Percentiles rank a stretch among this genome's conserved stretches.
These are phyloP conservation scores for Neurospora sp. DNA, from an alignment of 495 filamentous ascomycete species.

Conservation along the genomic window DNA sequence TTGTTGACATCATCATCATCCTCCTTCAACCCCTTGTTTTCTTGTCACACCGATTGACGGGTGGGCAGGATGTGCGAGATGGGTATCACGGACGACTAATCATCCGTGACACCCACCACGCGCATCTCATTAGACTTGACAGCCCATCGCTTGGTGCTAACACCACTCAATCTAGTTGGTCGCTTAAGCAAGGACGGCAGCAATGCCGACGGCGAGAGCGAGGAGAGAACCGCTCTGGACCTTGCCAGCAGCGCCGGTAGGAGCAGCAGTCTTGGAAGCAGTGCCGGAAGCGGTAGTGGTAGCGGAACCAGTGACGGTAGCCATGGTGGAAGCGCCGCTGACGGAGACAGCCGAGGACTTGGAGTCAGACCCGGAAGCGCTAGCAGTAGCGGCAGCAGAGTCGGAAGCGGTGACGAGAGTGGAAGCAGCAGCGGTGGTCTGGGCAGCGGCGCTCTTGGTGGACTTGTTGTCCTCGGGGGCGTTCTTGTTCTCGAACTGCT, in stretches of 20 bases:
- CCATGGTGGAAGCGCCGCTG: neutral
- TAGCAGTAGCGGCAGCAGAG: neutral
- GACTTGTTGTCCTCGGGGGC: neutral
- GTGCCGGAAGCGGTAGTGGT: neutral
- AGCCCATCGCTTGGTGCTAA: neutral
- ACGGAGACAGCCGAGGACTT: neutral
- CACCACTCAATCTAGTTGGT: neutral
- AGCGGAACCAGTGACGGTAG: neutral
- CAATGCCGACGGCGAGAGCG: constrained; percentile 9
- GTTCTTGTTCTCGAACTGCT: constrained; percentile 17
- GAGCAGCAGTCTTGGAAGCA: neutral
- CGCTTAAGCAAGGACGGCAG: constrained; percentile 10
- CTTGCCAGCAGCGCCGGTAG: constrained; percentile 2
- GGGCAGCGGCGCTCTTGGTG: neutral
- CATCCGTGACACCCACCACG: neutral
- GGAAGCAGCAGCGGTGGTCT: constrained; percentile 2
- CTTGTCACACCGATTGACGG: neutral
- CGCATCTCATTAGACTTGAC: neutral
- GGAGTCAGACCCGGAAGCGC: neutral
- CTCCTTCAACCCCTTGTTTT: neutral
- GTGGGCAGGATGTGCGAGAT: neutral
- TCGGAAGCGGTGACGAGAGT: neutral
- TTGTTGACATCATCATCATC: neutral
- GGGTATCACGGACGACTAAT: neutral
- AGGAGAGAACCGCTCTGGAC: constrained; percentile 6